phyloP scores from a whole-genome alignment of 2,329 filamentous ascomycete genomes.

The Ceratocystis lukuohia region DNA sequence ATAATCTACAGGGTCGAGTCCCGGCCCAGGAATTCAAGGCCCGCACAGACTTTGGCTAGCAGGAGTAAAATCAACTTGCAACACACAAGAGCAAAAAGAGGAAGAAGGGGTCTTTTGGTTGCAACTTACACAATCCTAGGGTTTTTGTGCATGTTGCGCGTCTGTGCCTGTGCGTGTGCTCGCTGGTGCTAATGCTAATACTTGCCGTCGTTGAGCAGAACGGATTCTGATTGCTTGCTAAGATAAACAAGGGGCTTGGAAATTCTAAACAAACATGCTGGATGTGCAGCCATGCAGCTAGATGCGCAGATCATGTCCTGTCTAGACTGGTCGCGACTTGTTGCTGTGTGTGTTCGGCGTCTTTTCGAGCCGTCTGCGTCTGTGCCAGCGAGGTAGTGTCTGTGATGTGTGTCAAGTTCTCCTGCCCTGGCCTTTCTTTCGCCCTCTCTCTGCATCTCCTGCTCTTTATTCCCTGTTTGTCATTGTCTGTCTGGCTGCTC shows the following conservation, averaged over 20 bases:
- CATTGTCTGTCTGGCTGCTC: not conserved
- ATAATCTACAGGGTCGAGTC: not conserved
- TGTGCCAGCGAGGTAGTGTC: not conserved
- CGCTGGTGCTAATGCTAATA: not conserved
- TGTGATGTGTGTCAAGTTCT: slow-evolving; percentile 2
- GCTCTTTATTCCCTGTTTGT: not conserved
- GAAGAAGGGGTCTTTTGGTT: not conserved
- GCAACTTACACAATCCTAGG: not conserved
- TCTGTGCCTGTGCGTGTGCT: not conserved
- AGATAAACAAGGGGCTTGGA: not conserved
- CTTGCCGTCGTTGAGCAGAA: not conserved
- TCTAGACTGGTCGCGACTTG: not conserved
- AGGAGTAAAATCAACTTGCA: not conserved
- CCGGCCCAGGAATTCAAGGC: not conserved
- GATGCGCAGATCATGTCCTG: not conserved
- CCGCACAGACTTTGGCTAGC: slow-evolving; percentile 1
- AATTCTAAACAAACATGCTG: not conserved
- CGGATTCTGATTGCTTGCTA: not conserved
- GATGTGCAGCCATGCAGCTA: not conserved
- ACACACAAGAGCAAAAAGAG: not conserved
- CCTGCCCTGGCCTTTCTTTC: not conserved
- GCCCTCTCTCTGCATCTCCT: not conserved
- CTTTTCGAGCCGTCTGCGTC: not conserved
- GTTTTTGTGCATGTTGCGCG: not conserved
- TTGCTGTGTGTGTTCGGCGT: not conserved